Evolutionary conservation across 805 yeast genomes (phyloP).

Genomic region (Starmera caribaea): DNA sequence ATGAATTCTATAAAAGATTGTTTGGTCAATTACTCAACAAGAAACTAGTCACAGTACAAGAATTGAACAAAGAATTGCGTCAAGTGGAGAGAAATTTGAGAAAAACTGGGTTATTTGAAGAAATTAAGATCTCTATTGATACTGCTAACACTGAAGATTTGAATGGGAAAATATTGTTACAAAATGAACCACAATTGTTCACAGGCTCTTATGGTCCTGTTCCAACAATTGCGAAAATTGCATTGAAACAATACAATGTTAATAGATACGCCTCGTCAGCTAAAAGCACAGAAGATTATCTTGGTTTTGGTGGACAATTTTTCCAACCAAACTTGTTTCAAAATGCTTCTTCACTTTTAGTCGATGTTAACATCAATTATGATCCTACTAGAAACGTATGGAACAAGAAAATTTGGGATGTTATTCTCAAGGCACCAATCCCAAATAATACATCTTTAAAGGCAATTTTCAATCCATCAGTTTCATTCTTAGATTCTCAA

Average conservation of each 20-base stretch:
- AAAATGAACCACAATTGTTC: conserved; percentile 17
- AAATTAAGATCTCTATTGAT: conserved; percentile 30
- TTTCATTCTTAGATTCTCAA: conserved; percentile 35
- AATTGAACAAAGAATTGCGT: conserved; percentile 26
- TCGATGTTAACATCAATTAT: conserved; percentile 38
- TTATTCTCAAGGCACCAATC: conserved; percentile 35
- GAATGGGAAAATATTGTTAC: conserved; percentile 20
- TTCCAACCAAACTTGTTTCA: conserved; percentile 42
- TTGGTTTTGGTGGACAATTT: conserved; percentile 24
- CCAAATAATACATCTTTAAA: conserved; percentile 34
- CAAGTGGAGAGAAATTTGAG: conserved; percentile 25
- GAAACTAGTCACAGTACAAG: conserved; percentile 25
- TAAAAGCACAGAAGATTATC: conserved; percentile 24
- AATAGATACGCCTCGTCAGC: conserved; percentile 25
- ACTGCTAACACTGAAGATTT: conserved; percentile 17
- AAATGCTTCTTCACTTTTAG: conserved; percentile 42
- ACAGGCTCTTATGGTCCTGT: conserved; percentile 17
- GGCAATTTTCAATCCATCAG: conserved; percentile 37
- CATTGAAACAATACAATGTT: conserved; percentile 25
- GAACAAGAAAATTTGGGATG: conserved; percentile 39
- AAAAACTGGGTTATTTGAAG: conserved; percentile 36
- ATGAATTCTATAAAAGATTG: conserved; percentile 35
- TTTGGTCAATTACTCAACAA: conserved; percentile 33
- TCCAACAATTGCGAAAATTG: conserved; percentile 35
- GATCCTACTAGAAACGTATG: conserved; percentile 35